These are phyloP conservation scores for Pythium coloratum DNA, from an alignment of 352 stramenopile species.

Conservation along the genomic window DNA sequence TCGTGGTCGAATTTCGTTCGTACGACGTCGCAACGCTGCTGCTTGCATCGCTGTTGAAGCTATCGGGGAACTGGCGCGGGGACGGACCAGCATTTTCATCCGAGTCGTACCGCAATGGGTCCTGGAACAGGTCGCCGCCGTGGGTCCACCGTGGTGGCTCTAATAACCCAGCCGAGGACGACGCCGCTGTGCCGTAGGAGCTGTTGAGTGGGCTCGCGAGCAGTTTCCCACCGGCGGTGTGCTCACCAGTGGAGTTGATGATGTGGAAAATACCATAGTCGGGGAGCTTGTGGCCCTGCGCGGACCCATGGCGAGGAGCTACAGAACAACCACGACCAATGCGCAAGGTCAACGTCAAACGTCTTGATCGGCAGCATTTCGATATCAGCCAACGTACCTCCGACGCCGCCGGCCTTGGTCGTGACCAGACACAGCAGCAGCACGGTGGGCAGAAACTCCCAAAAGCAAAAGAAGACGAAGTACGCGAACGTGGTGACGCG, in stretches of 20 bases:
- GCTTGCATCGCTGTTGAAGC: slow-evolving; percentile 66
- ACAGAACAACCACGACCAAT: slow-evolving; percentile 6
- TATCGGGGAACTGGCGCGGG: slow-evolving; percentile 57
- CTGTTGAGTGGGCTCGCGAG: slow-evolving; percentile 61
- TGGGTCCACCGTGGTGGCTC: slow-evolving; percentile 72
- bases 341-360: slow-evolving; percentile 6
- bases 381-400: slow-evolving; percentile 34
- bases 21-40: slow-evolving; percentile 30
- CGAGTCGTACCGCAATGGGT: slow-evolving; percentile 82
- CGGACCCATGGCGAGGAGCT: slow-evolving; percentile 66
- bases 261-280: slow-evolving; percentile 89
- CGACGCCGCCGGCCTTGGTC: slow-evolving; percentile 77
- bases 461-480: slow-evolving; percentile 88
- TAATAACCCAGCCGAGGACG: slow-evolving; percentile 23
- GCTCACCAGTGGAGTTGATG: slow-evolving; percentile 57
- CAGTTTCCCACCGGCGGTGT: slow-evolving; percentile 38
- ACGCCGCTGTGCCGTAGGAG: slow-evolving; percentile 54
- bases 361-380: too few relatives aligned
- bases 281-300: slow-evolving; percentile 59
- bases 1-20: slow-evolving; percentile 22
- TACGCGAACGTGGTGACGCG: slow-evolving; percentile 75
- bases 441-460: slow-evolving; percentile 83
- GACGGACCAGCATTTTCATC: slow-evolving; percentile 65
- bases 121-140: slow-evolving; percentile 79
- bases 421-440: slow-evolving; percentile 80